Evolutionary conservation across 768 basidiomycete genomes (phyloP).

Genomic region (Pleurotus eryngii): DNA sequence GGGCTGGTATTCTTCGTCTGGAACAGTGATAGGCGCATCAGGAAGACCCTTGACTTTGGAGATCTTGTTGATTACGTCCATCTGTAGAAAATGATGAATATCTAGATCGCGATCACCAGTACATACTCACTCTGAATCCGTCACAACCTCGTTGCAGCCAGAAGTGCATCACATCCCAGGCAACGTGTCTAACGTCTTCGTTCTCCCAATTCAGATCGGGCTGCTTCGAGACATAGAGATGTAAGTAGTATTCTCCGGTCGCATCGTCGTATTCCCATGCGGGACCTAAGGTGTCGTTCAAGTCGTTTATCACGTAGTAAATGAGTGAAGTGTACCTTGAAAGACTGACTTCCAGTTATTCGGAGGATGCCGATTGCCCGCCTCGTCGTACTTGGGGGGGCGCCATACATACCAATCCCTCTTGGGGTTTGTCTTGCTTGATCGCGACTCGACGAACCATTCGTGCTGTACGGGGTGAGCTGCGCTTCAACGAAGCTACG

Average conservation of each 20-base stretch:
- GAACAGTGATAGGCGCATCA: slow-evolving; percentile 58
- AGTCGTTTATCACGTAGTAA: neutral
- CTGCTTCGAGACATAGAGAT: slow-evolving; percentile 63
- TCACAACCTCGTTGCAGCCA: slow-evolving; percentile 76
- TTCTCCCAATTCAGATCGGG: slow-evolving; percentile 82
- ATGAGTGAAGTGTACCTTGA: slow-evolving; percentile 40
- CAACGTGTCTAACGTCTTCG: slow-evolving; percentile 50
- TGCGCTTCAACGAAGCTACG: no score
- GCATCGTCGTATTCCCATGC: slow-evolving; percentile 69
- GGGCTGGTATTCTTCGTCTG: slow-evolving; percentile 49
- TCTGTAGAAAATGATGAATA: slow-evolving; percentile 52
- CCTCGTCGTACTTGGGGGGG: slow-evolving; percentile 47
- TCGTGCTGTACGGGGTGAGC: slow-evolving; percentile 43
- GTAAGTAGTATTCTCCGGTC: slow-evolving; percentile 71
- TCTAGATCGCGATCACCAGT: slow-evolving; percentile 70
- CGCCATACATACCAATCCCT: slow-evolving; percentile 80
- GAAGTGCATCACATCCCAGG: slow-evolving; percentile 65
- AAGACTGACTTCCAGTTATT: slow-evolving; percentile 74
- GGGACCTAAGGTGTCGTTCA: slow-evolving; percentile 38
- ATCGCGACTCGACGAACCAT: slow-evolving; percentile 64
- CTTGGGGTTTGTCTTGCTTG: slow-evolving; percentile 51
- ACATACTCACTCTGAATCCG: slow-evolving; percentile 60
- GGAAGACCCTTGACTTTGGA: slow-evolving; percentile 63
- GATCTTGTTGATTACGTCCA: slow-evolving; percentile 70
- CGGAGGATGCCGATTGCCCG: slow-evolving; percentile 56